Conservation (phyloP, 1,139 yeast species). For the Sugiyamaella japonica region DNA sequence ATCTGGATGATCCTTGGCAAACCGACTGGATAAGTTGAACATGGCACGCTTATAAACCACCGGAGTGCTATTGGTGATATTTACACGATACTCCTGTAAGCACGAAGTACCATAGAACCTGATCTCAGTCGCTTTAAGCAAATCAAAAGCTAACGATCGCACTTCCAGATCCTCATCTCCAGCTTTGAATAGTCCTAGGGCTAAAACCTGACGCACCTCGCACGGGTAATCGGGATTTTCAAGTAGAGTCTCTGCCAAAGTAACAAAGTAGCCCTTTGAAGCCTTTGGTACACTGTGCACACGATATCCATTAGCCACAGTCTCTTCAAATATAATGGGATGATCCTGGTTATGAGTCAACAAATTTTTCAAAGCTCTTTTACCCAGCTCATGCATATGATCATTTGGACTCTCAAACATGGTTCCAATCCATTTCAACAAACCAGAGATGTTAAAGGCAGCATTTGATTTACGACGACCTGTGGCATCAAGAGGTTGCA, state of each 20-base stretch:
- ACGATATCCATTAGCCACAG: conserved; percentile 61
- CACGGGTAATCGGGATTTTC: conserved; percentile 47
- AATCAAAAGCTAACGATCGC: conserved; percentile 60
- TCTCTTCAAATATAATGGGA: conserved; percentile 58
- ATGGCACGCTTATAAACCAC: conserved; percentile 78
- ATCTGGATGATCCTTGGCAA: conserved; percentile 59
- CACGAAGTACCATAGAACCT: conserved; percentile 49
- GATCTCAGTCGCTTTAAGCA: conserved; percentile 58
- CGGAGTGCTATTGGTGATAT: conserved; percentile 63
- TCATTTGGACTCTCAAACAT: conserved; percentile 62
- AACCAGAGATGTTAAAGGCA: conserved; percentile 68
- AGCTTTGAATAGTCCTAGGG: conserved; percentile 65
- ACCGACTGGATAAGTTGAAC: conserved; percentile 62
- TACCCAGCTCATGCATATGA: conserved; percentile 62
- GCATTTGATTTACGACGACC: conserved; percentile 44
- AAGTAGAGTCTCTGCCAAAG: conserved; percentile 63
- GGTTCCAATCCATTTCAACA: conserved; percentile 77
- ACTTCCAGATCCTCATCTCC: conserved; percentile 65
- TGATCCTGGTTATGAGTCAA: conserved; percentile 60
- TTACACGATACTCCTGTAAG: conserved; percentile 50
- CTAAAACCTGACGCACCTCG: conserved; percentile 57
- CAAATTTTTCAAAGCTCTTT: conserved; percentile 68
- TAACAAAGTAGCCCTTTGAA: conserved; percentile 65
- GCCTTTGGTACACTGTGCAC: conserved; percentile 45
- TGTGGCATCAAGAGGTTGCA: conserved; percentile 31